Evolutionary conservation across 2,329 filamentous ascomycete species (phyloP).

Genomic region (Hymenoscyphus fructigenus): DNA sequence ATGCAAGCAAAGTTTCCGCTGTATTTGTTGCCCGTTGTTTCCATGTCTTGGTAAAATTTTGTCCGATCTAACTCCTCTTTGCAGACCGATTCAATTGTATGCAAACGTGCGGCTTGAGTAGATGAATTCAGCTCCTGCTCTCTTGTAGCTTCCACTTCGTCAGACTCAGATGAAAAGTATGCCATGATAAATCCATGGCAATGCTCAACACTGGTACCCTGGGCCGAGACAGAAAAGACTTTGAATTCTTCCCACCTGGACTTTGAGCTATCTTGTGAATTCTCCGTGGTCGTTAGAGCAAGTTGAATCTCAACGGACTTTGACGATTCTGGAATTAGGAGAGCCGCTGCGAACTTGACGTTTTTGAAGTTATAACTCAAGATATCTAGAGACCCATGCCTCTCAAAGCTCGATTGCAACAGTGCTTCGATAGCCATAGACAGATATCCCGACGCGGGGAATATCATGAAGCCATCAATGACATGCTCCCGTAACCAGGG

Average conservation of each 20-base stretch:
- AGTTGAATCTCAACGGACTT: conserved; percentile 6
- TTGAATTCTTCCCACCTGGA: conserved; percentile 17
- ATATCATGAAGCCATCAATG: conserved; percentile 27
- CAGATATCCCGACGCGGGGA: conserved; percentile 34
- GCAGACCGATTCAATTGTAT: conserved; percentile 7
- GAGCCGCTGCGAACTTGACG: conserved; percentile 26
- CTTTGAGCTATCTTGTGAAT: neutral
- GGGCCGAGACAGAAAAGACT: neutral
- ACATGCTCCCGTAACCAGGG: conserved; percentile 36
- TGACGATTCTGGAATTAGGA: conserved; percentile 39
- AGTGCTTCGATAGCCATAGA: conserved; percentile 35
- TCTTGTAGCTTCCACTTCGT: conserved; percentile 10
- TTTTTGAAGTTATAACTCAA: conserved; percentile 7
- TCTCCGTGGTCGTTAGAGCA: neutral
- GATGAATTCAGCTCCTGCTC: conserved; percentile 5
- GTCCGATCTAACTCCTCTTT: conserved; percentile 6
- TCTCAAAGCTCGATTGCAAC: conserved; percentile 3
- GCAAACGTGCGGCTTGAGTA: conserved; percentile 2
- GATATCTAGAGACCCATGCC: neutral
- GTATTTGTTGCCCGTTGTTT: conserved; percentile 14
- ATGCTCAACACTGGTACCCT: conserved; percentile 36
- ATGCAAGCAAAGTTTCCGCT: conserved; percentile 3
- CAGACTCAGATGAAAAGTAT: conserved; percentile 21
- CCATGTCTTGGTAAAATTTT: conserved; percentile 14
- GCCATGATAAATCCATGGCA: conserved; percentile 36